Conservation (phyloP, 2,329 filamentous ascomycete genomes). For the Laburnicola sp. region DNA sequence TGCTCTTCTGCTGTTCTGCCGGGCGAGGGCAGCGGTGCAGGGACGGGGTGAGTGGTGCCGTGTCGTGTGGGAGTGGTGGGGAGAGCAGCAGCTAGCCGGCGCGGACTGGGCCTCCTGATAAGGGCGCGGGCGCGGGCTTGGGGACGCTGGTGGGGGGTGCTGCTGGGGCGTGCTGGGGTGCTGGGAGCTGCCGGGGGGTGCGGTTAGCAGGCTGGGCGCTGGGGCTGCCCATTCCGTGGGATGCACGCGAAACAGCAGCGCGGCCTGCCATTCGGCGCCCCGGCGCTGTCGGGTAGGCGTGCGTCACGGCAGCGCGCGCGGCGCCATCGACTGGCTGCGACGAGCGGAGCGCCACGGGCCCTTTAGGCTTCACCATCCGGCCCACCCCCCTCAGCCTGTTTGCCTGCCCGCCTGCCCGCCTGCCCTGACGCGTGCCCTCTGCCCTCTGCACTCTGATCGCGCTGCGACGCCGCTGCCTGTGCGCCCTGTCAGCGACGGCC, state of each 20-base stretch:
- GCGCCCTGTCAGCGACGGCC: too few species aligned
- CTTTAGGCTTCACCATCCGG: not conserved
- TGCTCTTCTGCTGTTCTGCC: too few species aligned
- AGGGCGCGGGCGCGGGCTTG: too few species aligned
- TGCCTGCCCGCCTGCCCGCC: conserved; percentile 17
- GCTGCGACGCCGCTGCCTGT: too few species aligned
- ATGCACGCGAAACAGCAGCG: conserved; percentile 26
- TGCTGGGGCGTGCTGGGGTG: not conserved
- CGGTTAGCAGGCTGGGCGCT: conserved; percentile 2
- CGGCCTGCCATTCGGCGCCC: conserved; percentile 37
- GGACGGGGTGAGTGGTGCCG: conserved; percentile 17
- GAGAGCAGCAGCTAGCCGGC: conserved; percentile 22
- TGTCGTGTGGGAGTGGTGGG: too few species aligned
- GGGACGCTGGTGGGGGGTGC: conserved; percentile 7
- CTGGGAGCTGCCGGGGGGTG: conserved; percentile 7
- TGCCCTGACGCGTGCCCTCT: conserved; percentile 9
- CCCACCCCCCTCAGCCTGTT: conserved; percentile 18
- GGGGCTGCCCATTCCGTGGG: conserved; percentile 25
- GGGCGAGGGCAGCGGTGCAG: conserved; percentile 18
- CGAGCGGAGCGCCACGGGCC: conserved; percentile 1
- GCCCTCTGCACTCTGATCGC: not conserved
- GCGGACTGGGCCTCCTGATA: conserved; percentile 31
- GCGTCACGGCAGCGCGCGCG: conserved; percentile 28
- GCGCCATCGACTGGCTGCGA: conserved; percentile 29
- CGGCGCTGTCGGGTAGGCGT: conserved; percentile 40